These are phyloP conservation scores for Diaporthe longicolla DNA, from an alignment of 2,329 filamentous ascomycete species.

Conservation along the genomic window DNA sequence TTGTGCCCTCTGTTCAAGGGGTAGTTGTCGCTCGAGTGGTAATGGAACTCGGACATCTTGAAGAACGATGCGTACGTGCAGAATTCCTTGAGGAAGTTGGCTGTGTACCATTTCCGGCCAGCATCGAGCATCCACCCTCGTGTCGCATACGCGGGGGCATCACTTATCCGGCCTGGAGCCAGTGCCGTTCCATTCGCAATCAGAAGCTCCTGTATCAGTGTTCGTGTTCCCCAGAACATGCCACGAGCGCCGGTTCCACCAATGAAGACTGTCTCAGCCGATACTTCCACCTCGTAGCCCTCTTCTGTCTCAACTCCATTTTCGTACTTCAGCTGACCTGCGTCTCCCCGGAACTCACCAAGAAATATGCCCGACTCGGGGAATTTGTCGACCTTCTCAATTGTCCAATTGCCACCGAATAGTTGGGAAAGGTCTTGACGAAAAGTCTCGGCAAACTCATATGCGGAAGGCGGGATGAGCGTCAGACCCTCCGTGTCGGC, in stretches of 20 bases:
- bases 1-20: slow-evolving; percentile 62
- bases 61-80: slow-evolving; percentile 33
- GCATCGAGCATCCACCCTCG: slow-evolving; percentile 33
- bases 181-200: background rate
- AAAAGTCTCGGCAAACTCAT: slow-evolving; percentile 17
- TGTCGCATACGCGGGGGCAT: slow-evolving; percentile 27
- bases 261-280: slow-evolving; percentile 21
- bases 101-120: slow-evolving; percentile 29
- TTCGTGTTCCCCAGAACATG: slow-evolving; percentile 29
- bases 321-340: slow-evolving; percentile 8
- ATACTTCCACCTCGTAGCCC: slow-evolving; percentile 20
- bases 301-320: slow-evolving; percentile 17
- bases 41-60: slow-evolving; percentile 58
- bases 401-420: slow-evolving; percentile 1
- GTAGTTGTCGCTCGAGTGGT: slow-evolving; percentile 65
- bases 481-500: slow-evolving; percentile 18
- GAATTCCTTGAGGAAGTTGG: slow-evolving; percentile 27
- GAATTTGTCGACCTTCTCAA: slow-evolving; percentile 9
- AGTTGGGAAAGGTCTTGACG: slow-evolving; percentile 12
- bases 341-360: background rate
- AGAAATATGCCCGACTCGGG: slow-evolving; percentile 15
- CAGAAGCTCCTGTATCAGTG: slow-evolving; percentile 24
- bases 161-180: slow-evolving; percentile 33
- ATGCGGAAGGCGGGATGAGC: slow-evolving; percentile 10
- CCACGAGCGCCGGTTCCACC: slow-evolving; percentile 19